These are phyloP conservation scores for Cyclostephanos tholiformis DNA, from an alignment of 108 stramenopile species.

Conservation along the genomic window DNA sequence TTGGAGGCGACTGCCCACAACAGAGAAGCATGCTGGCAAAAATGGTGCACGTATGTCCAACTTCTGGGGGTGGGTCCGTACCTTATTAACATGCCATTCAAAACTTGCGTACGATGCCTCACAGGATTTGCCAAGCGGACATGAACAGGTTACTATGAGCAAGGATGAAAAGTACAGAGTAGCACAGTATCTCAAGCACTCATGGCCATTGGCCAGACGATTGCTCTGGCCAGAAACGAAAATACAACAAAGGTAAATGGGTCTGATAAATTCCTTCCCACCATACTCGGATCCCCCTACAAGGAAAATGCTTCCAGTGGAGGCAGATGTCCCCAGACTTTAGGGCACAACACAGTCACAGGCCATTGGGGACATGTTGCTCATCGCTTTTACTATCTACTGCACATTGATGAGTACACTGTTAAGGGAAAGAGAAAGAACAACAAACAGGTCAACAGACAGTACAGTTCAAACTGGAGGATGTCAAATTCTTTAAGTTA, in stretches of 20 bases:
- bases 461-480: conserved; percentile 8
- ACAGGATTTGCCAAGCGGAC: background rate
- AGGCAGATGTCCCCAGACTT: conserved; percentile 8
- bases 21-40: conserved; percentile 2
- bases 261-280: background rate
- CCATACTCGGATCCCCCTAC: background rate
- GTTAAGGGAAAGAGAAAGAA: background rate
- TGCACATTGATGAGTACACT: conserved; percentile 19
- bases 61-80: conserved; percentile 10
- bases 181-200: conserved; percentile 1
- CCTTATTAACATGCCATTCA: background rate
- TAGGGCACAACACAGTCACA: background rate
- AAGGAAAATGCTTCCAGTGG: conserved; percentile 9
- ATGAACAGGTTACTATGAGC: background rate
- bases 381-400: conserved; percentile 23
- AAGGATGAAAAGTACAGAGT: background rate
- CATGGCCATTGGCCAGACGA: no score
- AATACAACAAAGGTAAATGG: conserved; percentile 5
- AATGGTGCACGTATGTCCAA: background rate
- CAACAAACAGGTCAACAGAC: conserved; percentile 18
- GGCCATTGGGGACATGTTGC: background rate
- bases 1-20: conserved; percentile 22
- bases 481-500: conserved; percentile 8
- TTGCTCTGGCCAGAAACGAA: background rate
- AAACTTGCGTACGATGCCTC: background rate